These are phyloP conservation scores for Fraxinus paxiana DNA, from an alignment of 305 asterid genomes.

Conservation along the genomic window DNA sequence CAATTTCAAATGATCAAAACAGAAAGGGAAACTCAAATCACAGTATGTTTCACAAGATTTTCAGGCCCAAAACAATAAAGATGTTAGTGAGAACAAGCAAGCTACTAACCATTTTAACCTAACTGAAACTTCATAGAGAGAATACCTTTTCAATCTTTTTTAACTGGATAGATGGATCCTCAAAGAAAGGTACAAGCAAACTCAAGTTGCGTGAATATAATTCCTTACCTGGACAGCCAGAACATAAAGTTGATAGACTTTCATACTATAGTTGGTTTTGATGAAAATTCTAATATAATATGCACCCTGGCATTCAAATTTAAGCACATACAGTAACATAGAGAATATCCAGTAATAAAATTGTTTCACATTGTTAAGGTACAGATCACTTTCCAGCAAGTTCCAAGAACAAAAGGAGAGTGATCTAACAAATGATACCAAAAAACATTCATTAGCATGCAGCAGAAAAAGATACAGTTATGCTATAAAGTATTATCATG, in stretches of 20 bases:
- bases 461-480: neutral
- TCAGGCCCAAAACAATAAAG: neutral
- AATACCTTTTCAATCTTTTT: conserved; percentile 53
- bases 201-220: conserved; percentile 70
- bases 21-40: neutral
- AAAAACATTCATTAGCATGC: neutral
- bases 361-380: neutral
- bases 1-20: neutral
- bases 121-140: conserved; percentile 12
- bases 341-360: neutral
- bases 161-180: conserved; percentile 56
- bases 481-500: neutral
- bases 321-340: neutral
- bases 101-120: neutral
- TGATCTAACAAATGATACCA: neutral
- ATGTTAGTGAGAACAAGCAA: conserved; percentile 12
- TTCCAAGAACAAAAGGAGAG: neutral
- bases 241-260: conserved; percentile 7
- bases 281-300: neutral
- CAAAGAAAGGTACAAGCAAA: conserved; percentile 73
- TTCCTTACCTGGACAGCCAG: conserved; percentile 51
- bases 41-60: neutral
- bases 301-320: neutral
- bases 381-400: neutral
- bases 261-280: neutral